Evolutionary conservation across 2,329 filamentous ascomycete species (phyloP).

Genomic region (Parastagonospora avenae): DNA sequence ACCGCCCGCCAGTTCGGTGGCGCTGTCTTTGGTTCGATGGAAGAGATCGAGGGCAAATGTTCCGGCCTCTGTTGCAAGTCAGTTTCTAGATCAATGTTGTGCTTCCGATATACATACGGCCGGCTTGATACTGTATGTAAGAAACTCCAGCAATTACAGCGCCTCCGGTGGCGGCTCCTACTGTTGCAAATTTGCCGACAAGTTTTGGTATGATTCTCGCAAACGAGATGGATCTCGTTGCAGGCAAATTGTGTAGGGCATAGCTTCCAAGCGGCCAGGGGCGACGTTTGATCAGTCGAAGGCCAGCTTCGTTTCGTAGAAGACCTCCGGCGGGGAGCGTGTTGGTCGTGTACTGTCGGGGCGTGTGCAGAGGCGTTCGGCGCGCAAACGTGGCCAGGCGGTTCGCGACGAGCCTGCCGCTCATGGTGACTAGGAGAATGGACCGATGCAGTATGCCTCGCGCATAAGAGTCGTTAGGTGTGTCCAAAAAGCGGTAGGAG

Average conservation of each 20-base stretch:
- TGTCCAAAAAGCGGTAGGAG: slow-evolving; percentile 5
- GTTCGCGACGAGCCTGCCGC: slow-evolving; percentile 76
- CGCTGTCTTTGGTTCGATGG: slow-evolving; percentile 71
- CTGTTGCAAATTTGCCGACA: slow-evolving; percentile 83
- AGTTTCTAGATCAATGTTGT: slow-evolving; percentile 28
- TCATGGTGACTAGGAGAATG: slow-evolving; percentile 56
- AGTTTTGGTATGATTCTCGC: slow-evolving; percentile 78
- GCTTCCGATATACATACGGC: slow-evolving; percentile 63
- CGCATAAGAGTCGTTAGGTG: slow-evolving; percentile 18
- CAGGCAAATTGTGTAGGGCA: slow-evolving; percentile 79
- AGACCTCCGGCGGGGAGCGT: slow-evolving; percentile 45
- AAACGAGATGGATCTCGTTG: slow-evolving; percentile 69
- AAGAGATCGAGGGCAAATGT: slow-evolving; percentile 79
- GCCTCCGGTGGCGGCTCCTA: slow-evolving; percentile 91
- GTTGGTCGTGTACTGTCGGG: slow-evolving; percentile 52
- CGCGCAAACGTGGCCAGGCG: slow-evolving; percentile 71
- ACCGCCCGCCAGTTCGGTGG: slow-evolving; percentile 69
- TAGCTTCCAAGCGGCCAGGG: slow-evolving; percentile 79
- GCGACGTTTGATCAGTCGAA: slow-evolving; percentile 54
- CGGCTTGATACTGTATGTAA: slow-evolving; percentile 95
- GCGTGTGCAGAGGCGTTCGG: slow-evolving; percentile 65
- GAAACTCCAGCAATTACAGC: slow-evolving; percentile 84
- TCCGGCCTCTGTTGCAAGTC: slow-evolving; percentile 66
- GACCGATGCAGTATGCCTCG: slow-evolving; percentile 11
- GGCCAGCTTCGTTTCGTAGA: slow-evolving; percentile 42